Percentiles rank a stretch among this genome's conserved stretches.
These are phyloP conservation scores for Corrigiola litoralis DNA, from an alignment of 179 eudicot species.

Conservation along the genomic window DNA sequence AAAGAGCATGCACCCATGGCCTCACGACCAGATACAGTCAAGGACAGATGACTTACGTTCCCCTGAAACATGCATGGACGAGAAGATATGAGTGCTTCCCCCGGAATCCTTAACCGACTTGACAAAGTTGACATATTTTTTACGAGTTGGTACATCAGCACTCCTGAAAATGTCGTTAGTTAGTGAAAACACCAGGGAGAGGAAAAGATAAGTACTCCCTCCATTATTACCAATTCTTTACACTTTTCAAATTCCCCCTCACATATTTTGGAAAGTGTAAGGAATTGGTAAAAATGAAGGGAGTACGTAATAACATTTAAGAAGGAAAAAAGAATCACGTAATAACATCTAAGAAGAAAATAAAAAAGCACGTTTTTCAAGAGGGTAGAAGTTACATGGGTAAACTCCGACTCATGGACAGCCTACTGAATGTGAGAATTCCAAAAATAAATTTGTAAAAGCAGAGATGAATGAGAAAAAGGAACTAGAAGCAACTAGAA, in stretches of 20 bases:
- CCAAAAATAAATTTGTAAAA: no score
- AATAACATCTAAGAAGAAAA: not conserved
- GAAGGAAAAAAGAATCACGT: not conserved
- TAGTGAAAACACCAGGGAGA: not conserved
- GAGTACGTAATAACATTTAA: no score
- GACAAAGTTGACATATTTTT: conserved; percentile 74
- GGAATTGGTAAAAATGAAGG: no score
- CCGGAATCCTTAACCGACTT: conserved; percentile 67
- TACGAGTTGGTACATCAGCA: conserved; percentile 61
- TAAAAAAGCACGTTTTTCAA: not conserved
- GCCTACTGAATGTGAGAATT: not conserved
- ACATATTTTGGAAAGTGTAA: no score
- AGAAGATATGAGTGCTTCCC: conserved; percentile 66
- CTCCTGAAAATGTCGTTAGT: conserved; percentile 46
- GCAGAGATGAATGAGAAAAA: no score
- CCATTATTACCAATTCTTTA: no score
- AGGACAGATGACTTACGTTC: conserved; percentile 64
- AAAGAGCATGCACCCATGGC: not conserved
- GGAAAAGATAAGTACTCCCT: no score
- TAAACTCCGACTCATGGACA: not conserved
- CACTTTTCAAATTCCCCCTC: no score
- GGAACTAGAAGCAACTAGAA: no score
- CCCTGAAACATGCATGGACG: conserved; percentile 96
- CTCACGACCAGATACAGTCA: not conserved
- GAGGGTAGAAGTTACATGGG: not conserved